phyloP scores from a whole-genome alignment of 2,329 filamentous ascomycete species.

The Didymosphaeria variabile region DNA sequence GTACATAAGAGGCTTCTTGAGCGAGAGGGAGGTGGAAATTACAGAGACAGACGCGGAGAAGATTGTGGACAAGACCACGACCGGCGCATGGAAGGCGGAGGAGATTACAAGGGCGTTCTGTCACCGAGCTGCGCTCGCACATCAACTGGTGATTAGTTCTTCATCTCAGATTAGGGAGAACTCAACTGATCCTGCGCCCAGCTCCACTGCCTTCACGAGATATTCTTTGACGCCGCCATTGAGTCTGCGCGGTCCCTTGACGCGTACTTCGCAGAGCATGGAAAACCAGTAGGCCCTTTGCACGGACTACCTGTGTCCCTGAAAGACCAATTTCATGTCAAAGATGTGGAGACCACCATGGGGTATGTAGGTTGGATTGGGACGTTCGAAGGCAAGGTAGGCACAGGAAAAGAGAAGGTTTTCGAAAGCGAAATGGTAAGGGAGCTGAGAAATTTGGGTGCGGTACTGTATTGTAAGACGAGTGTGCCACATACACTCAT shows the following conservation, averaged over 20 bases:
- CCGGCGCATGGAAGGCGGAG: slow-evolving; percentile 65
- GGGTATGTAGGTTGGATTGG: slow-evolving; percentile 72
- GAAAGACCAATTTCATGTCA: slow-evolving; percentile 61
- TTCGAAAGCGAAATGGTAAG: slow-evolving; percentile 68
- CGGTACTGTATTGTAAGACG: slow-evolving; percentile 67
- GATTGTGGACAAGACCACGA: slow-evolving; percentile 63
- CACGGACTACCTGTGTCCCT: slow-evolving; percentile 59
- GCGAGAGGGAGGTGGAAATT: slow-evolving; percentile 64
- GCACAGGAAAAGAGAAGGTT: slow-evolving; percentile 60
- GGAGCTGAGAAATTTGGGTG: slow-evolving; percentile 63
- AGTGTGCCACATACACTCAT: slow-evolving; percentile 67
- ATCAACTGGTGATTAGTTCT: slow-evolving; percentile 63
- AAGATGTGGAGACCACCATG: slow-evolving; percentile 60
- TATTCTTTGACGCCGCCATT: slow-evolving; percentile 59
- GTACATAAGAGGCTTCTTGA: slow-evolving; percentile 66
- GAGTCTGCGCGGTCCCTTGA: slow-evolving; percentile 54
- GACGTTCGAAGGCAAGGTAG: slow-evolving; percentile 66
- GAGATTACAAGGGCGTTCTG: slow-evolving; percentile 66
- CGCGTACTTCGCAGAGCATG: slow-evolving; percentile 45
- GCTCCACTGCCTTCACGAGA: slow-evolving; percentile 55
- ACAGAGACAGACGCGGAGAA: slow-evolving; percentile 68
- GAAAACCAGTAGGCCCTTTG: slow-evolving; percentile 53
- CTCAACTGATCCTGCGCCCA: slow-evolving; percentile 17
- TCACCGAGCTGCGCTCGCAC: slow-evolving; percentile 62
- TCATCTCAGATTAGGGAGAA: too few relatives aligned